Base-by-base conservation (phyloP, 805 yeast species). In the Nakazawaea laoshanensis region DNA sequence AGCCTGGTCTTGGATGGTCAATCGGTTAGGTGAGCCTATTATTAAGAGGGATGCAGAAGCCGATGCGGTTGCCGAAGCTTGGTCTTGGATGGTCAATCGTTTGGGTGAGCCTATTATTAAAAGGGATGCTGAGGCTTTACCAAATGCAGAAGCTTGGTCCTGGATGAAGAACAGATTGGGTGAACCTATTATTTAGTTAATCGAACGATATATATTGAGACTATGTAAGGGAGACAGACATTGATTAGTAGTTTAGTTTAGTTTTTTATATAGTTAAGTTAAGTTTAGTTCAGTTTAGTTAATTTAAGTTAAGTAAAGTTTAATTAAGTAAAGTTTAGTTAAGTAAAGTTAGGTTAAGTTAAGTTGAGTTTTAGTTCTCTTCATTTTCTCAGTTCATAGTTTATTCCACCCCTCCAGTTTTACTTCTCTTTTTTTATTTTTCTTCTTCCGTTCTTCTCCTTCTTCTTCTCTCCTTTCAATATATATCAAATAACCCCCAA, bases 1-100 rank as follows among this genome's bases (percentile, higher is more conserved):
- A 16, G 46, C 44, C 20, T 24, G 29, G 27, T 14, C 27, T 14
- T 29, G 32, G 32, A 21, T 21, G 11, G 16, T 21, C 4, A 12
- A 10, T 15, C 20, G n/a, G 26, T 17, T 9, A 10, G 42, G 43
- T 32, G 35, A 35, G 25, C 44, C 41, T 7, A 20, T 20, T 20
- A 10, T 10, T 10, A 54, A 50, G 7, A 52, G 53, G 18, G 49
- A 51, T 11, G 50, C 53, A 11, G 54, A 47, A 9, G 52, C 52
- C 11, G 46, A 42, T 3, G 49, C 48, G 16, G 36, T 35, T 23
- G 46, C 43, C 12, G 44, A 40, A 10, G 45, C 44, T n/a, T 38
- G 40, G 33, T 33, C 38, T 21, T 42, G 42, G 43, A 36, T 35
- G 32, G 28, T 28, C 13, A 27, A 35, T 19, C 30, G 32, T 27